These are phyloP conservation scores for Notholithocarpus densiflorus DNA, from an alignment of 306 rosid species.

Conservation along the genomic window DNA sequence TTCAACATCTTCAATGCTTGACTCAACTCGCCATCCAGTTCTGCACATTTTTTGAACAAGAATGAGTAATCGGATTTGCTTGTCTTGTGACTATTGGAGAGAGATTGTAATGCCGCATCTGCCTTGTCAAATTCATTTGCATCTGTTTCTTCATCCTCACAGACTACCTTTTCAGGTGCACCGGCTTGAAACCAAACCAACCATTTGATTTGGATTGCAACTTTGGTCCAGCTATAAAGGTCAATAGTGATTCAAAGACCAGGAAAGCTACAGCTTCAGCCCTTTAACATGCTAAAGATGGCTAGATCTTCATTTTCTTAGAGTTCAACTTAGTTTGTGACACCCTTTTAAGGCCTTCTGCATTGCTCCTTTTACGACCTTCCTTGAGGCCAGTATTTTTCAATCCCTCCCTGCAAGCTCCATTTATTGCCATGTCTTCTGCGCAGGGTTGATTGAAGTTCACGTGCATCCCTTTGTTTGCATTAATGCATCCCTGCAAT, in stretches of 20 bases:
- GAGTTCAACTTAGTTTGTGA: constrained; percentile 31
- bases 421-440: constrained; percentile 47
- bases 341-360: constrained; percentile 20
- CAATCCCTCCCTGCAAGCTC: constrained; percentile 35
- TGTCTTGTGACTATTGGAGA: constrained; percentile 32
- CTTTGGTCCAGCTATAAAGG: constrained; percentile 26
- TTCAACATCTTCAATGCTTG: constrained; percentile 38
- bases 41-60: constrained; percentile 24
- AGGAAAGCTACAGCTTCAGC: constrained; percentile 29
- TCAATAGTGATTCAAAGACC: constrained; percentile 28
- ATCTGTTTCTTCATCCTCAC: constrained; percentile 20
- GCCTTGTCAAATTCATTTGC: constrained; percentile 41
- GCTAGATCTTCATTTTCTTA: constrained; percentile 24
- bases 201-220: constrained; percentile 23
- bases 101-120: constrained; percentile 42
- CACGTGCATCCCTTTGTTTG: constrained; percentile 50
- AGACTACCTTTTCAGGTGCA: constrained; percentile 14
- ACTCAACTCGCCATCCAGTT: constrained; percentile 36
- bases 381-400: constrained; percentile 52
- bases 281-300: constrained; percentile 28
- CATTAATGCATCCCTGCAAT: constrained; percentile 37
- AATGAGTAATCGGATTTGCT: constrained; percentile 21
- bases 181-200: constrained; percentile 43
- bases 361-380: constrained; percentile 41
- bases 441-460: constrained; percentile 46